These are phyloP conservation scores for Metahyphopichia silvanorum DNA, from an alignment of 805 yeast genomes.

Conservation along the genomic window DNA sequence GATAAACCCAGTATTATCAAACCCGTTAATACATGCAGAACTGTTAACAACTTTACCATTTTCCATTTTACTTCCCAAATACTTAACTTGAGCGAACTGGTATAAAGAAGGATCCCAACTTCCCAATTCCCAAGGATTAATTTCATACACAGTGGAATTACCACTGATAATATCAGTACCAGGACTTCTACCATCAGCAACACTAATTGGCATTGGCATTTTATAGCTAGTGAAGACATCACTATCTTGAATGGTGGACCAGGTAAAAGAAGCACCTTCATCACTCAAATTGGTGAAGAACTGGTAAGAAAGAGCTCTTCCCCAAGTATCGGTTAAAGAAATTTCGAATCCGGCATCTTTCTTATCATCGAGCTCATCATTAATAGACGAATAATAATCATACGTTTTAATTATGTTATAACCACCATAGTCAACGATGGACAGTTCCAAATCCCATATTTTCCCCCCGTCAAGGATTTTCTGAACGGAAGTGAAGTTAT, in stretches of 20 bases:
- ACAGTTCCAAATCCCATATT: constrained; percentile 47
- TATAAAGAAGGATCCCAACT: constrained; percentile 80
- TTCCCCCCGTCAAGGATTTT: constrained; percentile 21
- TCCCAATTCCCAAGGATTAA: constrained; percentile 53
- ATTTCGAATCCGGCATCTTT: constrained; percentile 35
- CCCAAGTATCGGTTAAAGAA: constrained; percentile 43
- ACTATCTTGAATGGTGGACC: constrained; percentile 26
- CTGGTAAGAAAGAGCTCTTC: constrained; percentile 38
- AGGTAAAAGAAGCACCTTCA: constrained; percentile 24
- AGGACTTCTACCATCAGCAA: constrained; percentile 38
- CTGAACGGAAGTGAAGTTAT: constrained; percentile 55
- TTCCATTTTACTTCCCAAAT: constrained; percentile 62
- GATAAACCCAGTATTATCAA: constrained; percentile 78
- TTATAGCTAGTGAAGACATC: constrained; percentile 23
- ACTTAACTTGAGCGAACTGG: constrained; percentile 63
- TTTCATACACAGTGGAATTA: constrained; percentile 38
- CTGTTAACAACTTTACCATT: constrained; percentile 53
- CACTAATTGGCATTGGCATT: constrained; percentile 40
- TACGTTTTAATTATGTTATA: constrained; percentile 59
- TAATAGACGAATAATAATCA: constrained; percentile 40
- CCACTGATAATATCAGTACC: constrained; percentile 24
- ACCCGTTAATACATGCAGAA: constrained; percentile 62
- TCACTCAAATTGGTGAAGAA: constrained; percentile 27
- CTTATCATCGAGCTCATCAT: constrained; percentile 26
- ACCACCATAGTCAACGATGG: constrained; percentile 70